phyloP scores from a whole-genome alignment of 2,329 filamentous ascomycete genomes.

The Ascochyta lentis region DNA sequence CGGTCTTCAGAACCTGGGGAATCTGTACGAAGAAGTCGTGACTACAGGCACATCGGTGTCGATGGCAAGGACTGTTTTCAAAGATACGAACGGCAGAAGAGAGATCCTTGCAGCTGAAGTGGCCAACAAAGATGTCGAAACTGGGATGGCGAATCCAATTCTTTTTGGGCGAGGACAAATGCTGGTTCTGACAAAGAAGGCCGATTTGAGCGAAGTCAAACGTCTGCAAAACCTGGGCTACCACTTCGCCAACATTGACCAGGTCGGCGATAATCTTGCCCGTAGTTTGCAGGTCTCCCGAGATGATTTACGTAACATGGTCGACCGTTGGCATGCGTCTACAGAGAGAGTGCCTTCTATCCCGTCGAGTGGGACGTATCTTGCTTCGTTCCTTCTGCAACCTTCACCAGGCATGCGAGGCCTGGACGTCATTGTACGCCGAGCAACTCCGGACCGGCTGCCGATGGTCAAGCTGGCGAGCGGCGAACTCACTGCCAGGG shows the following conservation, averaged over 20 bases:
- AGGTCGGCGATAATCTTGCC: conserved; percentile 73
- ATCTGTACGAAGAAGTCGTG: conserved; percentile 78
- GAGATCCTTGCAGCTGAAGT: conserved; percentile 36
- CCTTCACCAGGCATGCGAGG: conserved; percentile 47
- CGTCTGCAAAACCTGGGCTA: conserved; percentile 75
- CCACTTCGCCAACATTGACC: conserved; percentile 67
- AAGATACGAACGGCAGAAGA: conserved; percentile 25
- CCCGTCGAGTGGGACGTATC: conserved; percentile 54
- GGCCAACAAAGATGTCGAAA: conserved; percentile 48
- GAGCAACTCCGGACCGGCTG: conserved; percentile 49
- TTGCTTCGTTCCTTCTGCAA: conserved; percentile 51
- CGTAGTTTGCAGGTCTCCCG: conserved; percentile 76
- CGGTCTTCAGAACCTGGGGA: conserved; percentile 68
- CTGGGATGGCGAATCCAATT: conserved; percentile 41
- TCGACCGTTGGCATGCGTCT: conserved; percentile 70
- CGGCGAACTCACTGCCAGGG: conserved; percentile 33
- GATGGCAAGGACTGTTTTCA: conserved; percentile 67
- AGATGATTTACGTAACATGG: conserved; percentile 64
- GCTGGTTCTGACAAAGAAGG: conserved; percentile 76
- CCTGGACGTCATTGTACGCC: conserved; percentile 55
- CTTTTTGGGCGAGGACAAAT: conserved; percentile 75
- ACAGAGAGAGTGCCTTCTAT: conserved; percentile 49
- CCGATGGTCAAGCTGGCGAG: conserved; percentile 53
- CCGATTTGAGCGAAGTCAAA: conserved; percentile 65
- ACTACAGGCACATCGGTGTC: conserved; percentile 66